Percentiles rank a stretch among this genome's conserved stretches.
Evolutionary conservation across 2,329 filamentous ascomycete genomes (phyloP).

Genomic region (Exophiala xenobiotica): DNA sequence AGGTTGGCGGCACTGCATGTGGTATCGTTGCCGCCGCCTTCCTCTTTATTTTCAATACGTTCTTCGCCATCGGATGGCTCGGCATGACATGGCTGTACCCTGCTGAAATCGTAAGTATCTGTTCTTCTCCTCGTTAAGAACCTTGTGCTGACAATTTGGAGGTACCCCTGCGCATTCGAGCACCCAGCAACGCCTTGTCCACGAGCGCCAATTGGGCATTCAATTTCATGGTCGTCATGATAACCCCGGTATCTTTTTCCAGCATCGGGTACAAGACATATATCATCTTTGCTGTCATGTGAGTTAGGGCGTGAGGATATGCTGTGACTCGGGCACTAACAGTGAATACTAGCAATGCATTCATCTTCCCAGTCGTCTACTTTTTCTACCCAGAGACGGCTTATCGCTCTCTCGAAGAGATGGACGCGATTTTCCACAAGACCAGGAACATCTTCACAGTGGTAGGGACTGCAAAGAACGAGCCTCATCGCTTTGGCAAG

Average conservation of each 20-base stretch:
- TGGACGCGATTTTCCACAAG: conserved; percentile 66
- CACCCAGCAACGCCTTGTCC: conserved; percentile 62
- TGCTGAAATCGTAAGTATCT: conserved; percentile 47
- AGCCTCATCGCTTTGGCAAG: conserved; percentile 59
- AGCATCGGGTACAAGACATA: conserved; percentile 74
- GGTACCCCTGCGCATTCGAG: conserved; percentile 56
- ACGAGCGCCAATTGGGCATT: conserved; percentile 72
- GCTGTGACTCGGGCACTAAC: neutral
- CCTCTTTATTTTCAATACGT: conserved; percentile 62
- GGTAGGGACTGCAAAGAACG: conserved; percentile 50
- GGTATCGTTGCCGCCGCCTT: conserved; percentile 52
- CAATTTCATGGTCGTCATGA: conserved; percentile 77
- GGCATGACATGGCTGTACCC: conserved; percentile 44
- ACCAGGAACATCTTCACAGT: conserved; percentile 50
- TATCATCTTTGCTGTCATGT: conserved; percentile 75
- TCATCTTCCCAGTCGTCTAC: conserved; percentile 57
- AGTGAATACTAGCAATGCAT: conserved; percentile 45
- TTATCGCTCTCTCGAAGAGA: conserved; percentile 63
- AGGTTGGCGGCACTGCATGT: conserved; percentile 37
- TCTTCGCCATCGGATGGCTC: conserved; percentile 61
- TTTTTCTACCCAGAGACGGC: conserved; percentile 64
- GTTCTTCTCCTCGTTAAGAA: too few species aligned
- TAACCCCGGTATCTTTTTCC: conserved; percentile 74
- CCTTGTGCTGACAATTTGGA: too few species aligned
- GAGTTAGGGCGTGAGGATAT: conserved; percentile 34